Evolutionary conservation across 805 yeast genomes (phyloP).

Genomic region (Wickerhamiella siamensis): DNA sequence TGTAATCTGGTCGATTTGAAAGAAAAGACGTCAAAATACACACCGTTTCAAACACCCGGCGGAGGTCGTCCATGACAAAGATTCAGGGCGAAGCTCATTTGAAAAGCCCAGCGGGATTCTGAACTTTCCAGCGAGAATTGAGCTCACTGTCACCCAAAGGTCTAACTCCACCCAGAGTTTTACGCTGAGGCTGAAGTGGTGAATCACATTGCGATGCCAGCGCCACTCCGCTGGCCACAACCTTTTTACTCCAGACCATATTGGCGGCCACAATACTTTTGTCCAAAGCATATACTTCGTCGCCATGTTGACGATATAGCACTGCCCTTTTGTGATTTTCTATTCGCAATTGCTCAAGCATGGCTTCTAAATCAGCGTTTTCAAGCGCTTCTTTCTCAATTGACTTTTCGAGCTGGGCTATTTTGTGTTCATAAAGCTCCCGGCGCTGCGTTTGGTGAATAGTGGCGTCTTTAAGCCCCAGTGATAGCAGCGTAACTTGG

Average conservation of each 20-base stretch:
- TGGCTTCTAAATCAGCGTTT: background rate
- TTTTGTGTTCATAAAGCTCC: background rate
- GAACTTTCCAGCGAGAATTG: background rate
- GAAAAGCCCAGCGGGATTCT: background rate
- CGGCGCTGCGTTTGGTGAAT: background rate
- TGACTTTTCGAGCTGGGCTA: background rate
- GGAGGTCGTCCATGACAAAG: conserved; percentile 1
- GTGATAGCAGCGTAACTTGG: no score
- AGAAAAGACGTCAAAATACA: conserved; percentile 14
- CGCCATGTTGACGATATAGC: background rate
- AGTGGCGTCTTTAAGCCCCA: background rate
- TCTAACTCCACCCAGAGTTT: background rate
- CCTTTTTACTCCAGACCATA: background rate
- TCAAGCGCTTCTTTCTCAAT: background rate
- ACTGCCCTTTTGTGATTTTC: background rate
- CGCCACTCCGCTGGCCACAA: background rate
- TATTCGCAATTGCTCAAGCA: background rate
- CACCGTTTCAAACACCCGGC: conserved; percentile 6
- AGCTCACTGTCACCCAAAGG: background rate
- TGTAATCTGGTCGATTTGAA: conserved; percentile 5
- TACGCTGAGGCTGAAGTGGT: background rate
- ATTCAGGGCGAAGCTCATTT: background rate
- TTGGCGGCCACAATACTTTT: background rate
- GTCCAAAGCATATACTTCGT: background rate
- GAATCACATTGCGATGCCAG: background rate